Percentiles rank a stretch among this genome's conserved stretches.
Conservation (phyloP, 805 yeast genomes). For the Candida glaebosa region DNA sequence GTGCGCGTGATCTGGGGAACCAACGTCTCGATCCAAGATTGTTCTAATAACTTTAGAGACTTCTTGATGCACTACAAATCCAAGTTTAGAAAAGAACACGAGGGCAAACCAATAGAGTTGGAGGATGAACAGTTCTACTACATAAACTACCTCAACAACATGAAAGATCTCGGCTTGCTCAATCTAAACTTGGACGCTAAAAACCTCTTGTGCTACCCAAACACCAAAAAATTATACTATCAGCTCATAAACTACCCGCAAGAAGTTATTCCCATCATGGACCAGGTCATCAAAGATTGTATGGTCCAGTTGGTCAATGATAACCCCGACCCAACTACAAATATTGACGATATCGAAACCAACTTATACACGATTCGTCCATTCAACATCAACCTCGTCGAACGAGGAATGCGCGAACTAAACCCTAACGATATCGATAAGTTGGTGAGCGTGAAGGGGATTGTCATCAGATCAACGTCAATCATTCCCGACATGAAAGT, state of each 20-base stretch:
- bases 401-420: constrained; percentile 83
- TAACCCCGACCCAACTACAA: constrained; percentile 19
- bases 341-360: constrained; percentile 72
- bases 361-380: constrained; percentile 87
- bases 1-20: constrained; percentile 98
- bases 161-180: constrained; percentile 76
- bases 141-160: constrained; percentile 64
- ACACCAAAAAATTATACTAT: constrained; percentile 74
- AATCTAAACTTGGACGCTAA: constrained; percentile 82
- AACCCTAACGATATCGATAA: constrained; percentile 95
- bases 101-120: constrained; percentile 32
- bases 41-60: constrained; percentile 72
- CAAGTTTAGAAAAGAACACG: constrained; percentile 61
- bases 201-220: constrained; percentile 71
- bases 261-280: constrained; percentile 97
- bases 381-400: constrained; percentile 64
- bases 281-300: constrained; percentile 88
- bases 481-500: constrained; percentile 97
- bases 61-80: constrained; percentile 81
- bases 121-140: constrained; percentile 75
- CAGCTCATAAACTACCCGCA: constrained; percentile 92
- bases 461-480: constrained; percentile 83
- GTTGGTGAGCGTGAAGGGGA: constrained; percentile 84
- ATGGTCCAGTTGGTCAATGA: constrained; percentile 72
- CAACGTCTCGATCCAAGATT: constrained; percentile 87